Conservation (phyloP, 305 asterid genomes). For the Fraxinus paxiana region DNA sequence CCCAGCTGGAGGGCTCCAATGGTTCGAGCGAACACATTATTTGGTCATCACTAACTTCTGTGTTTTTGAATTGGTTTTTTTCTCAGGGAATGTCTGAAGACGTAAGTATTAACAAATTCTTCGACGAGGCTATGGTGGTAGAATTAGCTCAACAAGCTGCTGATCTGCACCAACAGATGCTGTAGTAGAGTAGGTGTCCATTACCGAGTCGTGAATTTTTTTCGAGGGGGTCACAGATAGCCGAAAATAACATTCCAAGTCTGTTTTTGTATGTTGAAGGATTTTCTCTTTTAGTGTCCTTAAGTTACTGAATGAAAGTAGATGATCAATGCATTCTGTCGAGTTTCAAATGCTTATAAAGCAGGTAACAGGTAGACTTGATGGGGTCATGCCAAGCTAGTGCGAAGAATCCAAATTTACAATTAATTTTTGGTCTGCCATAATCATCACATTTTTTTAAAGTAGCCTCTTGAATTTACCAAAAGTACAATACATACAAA, state of each 20-base stretch:
- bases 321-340: background rate
- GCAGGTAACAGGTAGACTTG: background rate
- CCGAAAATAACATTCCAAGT: background rate
- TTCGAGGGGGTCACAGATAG: background rate
- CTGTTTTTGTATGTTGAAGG: background rate
- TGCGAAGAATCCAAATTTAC: background rate
- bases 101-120: conserved; percentile 84
- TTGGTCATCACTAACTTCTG: background rate
- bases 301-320: background rate
- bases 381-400: background rate
- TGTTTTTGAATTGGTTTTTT: conserved; percentile 1
- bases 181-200: conserved; percentile 12
- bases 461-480: background rate
- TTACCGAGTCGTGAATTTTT: background rate
- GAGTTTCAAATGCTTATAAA: background rate
- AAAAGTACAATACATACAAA: background rate
- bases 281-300: background rate
- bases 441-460: background rate
- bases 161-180: conserved; percentile 80
- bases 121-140: conserved; percentile 93
- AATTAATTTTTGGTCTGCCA: background rate
- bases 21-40: background rate
- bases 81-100: conserved; percentile 97
- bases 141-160: conserved; percentile 95
- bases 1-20: background rate